Evolutionary conservation across 2,329 filamentous ascomycete species (phyloP), one percentile per base, ranked within the genome.

Genomic region (Trichoderma simmonsii): DNA sequence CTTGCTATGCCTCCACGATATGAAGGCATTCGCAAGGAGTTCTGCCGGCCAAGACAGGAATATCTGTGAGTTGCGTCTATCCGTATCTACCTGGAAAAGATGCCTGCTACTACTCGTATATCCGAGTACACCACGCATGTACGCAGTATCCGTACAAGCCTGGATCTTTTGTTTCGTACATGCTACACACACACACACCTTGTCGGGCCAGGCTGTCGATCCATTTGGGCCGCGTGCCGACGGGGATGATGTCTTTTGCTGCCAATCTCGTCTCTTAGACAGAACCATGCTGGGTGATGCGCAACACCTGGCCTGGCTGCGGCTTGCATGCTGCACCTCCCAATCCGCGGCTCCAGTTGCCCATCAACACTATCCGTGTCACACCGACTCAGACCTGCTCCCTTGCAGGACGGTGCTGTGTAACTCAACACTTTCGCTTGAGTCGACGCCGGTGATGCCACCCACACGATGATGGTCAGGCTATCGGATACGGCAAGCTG

Each of bases 191-290:
- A 59, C 43, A 34, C 32, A 51, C n/a, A 24, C 21, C 48, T 54
- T 24, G 57, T 30, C 57, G 9, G 57, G 30, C 32, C 65, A 66
- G 70, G 48, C 67, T 65, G 71, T 65, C 71, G 71, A 72, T 72
- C 71, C 51, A 54, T 70, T 61, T 43, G 34, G 21, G 70, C 62
- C 39, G 57, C 63, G 57, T 68, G 70, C 36, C 39, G 59, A 39
- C 70, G 21, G 54, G 39, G 62, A 54, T 67, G 63, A 36, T 61
- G 36, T 39, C 54, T 51, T 51, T 30, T 60, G 32, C 32, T 60
- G 34, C 34, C 34, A 60, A 68, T 68, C 54, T 39, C 54, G 65
- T 26, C 65, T 68, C 54, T 57, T 26, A 36, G 15, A 67, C 15
- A 21, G 34, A 60, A 60, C 65, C 65, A 26, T 43, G 64, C 32